phyloP scores from a whole-genome alignment of 2,329 filamentous ascomycete genomes.

The Zopfia rhizophila region DNA sequence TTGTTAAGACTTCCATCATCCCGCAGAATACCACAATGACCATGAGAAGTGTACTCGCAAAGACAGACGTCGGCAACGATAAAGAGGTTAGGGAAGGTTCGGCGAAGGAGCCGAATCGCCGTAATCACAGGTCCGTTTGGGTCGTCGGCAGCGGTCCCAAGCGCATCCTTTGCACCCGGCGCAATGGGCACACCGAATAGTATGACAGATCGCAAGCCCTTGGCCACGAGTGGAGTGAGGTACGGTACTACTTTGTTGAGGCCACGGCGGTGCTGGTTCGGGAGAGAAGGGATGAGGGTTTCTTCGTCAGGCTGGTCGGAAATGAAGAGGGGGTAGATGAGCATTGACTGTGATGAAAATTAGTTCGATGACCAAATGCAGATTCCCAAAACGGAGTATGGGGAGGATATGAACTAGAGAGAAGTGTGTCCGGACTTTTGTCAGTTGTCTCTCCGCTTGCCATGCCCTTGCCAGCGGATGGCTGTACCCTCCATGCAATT shows the following conservation, averaged over 20 bases:
- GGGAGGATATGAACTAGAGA: not conserved
- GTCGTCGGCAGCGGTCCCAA: conserved; percentile 93
- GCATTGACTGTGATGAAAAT: conserved; percentile 78
- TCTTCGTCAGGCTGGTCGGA: conserved; percentile 95
- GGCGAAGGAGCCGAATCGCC: conserved; percentile 83
- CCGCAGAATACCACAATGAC: conserved; percentile 94
- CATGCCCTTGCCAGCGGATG: conserved; percentile 62
- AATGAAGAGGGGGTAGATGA: conserved; percentile 97
- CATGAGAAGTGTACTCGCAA: conserved; percentile 98
- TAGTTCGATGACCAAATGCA: not conserved
- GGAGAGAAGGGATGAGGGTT: conserved; percentile 87
- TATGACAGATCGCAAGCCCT: conserved; percentile 92
- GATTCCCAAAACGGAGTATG: no score
- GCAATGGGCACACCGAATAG: conserved; percentile 92
- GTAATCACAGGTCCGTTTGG: conserved; percentile 91
- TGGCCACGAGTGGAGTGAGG: conserved; percentile 85
- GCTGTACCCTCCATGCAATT: conserved; percentile 63
- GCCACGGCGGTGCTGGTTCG: conserved; percentile 88
- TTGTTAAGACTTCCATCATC: conserved; percentile 96
- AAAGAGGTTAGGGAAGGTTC: conserved; percentile 89
- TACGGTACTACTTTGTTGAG: conserved; percentile 87
- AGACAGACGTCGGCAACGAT: conserved; percentile 94
- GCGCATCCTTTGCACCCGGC: conserved; percentile 84
- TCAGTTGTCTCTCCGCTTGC: conserved; percentile 64
- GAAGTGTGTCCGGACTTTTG: conserved; percentile 60